A percentile compares a stretch with the other conserved stretches of the same genome.
These are phyloP conservation scores for Daldinia loculata DNA, from an alignment of 495 filamentous ascomycete genomes.

Conservation along the genomic window DNA sequence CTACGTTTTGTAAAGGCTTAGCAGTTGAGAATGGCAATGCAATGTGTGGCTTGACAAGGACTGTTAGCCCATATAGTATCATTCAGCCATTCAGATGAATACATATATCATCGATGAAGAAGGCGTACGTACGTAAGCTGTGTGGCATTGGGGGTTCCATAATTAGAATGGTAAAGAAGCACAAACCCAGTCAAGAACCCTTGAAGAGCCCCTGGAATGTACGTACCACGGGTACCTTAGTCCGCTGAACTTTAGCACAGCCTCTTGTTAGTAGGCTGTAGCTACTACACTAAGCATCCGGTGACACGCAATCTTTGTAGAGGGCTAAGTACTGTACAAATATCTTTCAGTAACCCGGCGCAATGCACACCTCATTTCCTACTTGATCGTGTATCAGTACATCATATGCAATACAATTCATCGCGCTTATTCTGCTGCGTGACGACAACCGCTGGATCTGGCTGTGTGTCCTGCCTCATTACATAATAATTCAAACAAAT, in stretches of 20 bases:
- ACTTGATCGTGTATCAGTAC: background rate
- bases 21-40: background rate
- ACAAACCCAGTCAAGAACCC: background rate
- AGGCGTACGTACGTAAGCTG: background rate
- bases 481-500: conserved; percentile 40
- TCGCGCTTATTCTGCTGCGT: conserved; percentile 10
- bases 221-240: conserved; percentile 1
- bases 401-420: conserved; percentile 6
- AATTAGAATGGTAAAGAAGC: background rate
- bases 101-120: background rate
- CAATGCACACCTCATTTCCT: background rate
- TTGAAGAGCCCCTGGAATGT: conserved; percentile 2
- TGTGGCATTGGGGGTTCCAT: background rate
- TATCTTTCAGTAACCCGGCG: background rate
- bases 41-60: background rate
- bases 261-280: background rate
- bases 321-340: background rate
- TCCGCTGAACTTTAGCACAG: conserved; percentile 6
- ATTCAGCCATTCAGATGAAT: background rate
- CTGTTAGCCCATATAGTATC: background rate
- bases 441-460: conserved; percentile 23
- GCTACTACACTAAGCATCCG: background rate
- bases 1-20: background rate
- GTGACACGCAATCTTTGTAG: conserved; percentile 4
- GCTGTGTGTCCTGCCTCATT: conserved; percentile 38